A percentile compares a stretch with the other conserved stretches of the same genome.
phyloP scores from a whole-genome alignment of 306 rosid species.

The Arachis hypogaea region DNA sequence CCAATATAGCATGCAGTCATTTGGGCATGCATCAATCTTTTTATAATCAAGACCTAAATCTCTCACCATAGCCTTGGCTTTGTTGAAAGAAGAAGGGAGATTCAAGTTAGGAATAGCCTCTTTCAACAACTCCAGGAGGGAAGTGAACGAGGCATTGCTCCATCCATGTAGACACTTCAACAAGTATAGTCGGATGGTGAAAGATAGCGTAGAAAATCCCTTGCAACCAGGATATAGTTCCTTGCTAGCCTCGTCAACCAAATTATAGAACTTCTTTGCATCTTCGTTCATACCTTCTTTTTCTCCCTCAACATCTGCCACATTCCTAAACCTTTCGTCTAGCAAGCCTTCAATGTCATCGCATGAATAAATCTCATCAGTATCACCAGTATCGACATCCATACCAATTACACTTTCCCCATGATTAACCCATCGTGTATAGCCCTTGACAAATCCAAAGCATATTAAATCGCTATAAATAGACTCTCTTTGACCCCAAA shows the following conservation, averaged over 20 bases:
- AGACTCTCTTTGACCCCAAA: no score
- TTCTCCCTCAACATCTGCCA: neutral
- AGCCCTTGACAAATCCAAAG: no score
- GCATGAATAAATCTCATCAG: no score
- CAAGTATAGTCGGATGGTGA: no score
- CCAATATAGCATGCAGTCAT: neutral
- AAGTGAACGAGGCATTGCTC: conserved; percentile 9
- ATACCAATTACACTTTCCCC: no score
- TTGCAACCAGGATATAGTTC: neutral
- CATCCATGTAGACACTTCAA: neutral
- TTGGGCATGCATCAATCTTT: neutral
- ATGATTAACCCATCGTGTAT: no score
- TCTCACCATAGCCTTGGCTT: neutral
- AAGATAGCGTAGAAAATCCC: neutral
- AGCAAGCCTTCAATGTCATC: neutral
- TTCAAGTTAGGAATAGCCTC: neutral
- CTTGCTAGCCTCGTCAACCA: neutral
- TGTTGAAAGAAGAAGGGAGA: neutral
- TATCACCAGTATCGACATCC: no score
- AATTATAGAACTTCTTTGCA: neutral
- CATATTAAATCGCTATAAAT: no score
- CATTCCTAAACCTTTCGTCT: neutral
- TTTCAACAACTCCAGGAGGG: neutral
- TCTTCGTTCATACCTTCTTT: neutral
- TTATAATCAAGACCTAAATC: neutral